Percentiles rank a stretch among this genome's conserved stretches.
These are phyloP conservation scores for Aaosphaeria pasadenensis DNA, from an alignment of 2,329 filamentous ascomycete species.

Conservation along the genomic window DNA sequence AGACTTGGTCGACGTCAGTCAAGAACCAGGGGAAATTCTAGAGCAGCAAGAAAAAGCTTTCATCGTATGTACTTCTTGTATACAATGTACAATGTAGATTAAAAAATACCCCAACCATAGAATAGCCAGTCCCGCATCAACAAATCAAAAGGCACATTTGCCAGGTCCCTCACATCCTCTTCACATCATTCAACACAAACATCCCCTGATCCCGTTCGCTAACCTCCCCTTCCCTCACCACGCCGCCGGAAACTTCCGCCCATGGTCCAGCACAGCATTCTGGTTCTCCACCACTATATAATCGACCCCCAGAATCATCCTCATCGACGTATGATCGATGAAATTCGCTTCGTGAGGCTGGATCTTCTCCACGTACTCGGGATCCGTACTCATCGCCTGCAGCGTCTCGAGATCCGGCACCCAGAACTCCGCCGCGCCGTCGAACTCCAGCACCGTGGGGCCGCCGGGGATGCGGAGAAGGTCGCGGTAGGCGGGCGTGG, in stretches of 20 bases:
- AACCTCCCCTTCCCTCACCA: too few relatives aligned
- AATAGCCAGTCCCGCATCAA: too few relatives aligned
- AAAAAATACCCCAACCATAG: too few relatives aligned
- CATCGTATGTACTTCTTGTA: too few relatives aligned
- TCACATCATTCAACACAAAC: too few relatives aligned
- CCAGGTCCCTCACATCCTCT: too few relatives aligned
- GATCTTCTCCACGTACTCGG: background rate
- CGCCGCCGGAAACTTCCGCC: background rate
- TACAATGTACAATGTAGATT: too few relatives aligned
- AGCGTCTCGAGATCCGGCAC: background rate
- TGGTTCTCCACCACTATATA: background rate
- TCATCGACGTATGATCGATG: background rate
- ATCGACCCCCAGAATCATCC: background rate
- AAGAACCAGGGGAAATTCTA: too few relatives aligned
- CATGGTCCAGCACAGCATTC: background rate
- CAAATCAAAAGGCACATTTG: too few relatives aligned
- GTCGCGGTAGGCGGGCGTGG: background rate
- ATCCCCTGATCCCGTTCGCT: too few relatives aligned
- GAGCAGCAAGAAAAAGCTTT: too few relatives aligned
- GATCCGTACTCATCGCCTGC: background rate
- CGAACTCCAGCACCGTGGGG: background rate
- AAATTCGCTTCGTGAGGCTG: background rate
- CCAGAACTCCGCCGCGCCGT: background rate
- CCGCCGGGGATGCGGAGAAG: background rate
- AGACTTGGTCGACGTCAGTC: slow-evolving; percentile 39